Evolutionary conservation across 495 filamentous ascomycete genomes (phyloP).

Genomic region (Friedmanniomyces endolithicus): DNA sequence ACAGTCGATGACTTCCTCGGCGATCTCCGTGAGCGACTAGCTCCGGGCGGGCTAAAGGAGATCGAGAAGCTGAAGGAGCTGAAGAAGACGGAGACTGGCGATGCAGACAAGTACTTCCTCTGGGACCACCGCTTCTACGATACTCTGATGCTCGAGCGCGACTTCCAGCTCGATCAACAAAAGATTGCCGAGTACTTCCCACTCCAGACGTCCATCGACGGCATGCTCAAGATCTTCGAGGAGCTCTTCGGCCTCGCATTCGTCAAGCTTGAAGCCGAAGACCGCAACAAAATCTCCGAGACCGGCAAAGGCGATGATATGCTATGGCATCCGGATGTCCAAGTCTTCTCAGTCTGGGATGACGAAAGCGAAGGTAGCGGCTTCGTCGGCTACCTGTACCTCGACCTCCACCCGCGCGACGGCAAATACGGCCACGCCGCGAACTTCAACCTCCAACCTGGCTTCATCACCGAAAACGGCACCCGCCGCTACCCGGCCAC

Average conservation of each 20-base stretch:
- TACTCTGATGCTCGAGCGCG: slow-evolving; percentile 80
- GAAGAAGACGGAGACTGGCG: slow-evolving; percentile 64
- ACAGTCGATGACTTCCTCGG: slow-evolving; percentile 74
- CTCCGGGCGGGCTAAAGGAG: slow-evolving; percentile 67
- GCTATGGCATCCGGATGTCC: slow-evolving; percentile 59
- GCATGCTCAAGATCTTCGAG: slow-evolving; percentile 93
- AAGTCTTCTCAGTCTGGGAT: slow-evolving; percentile 60
- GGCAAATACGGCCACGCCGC: slow-evolving; percentile 51
- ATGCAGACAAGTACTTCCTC: slow-evolving; percentile 61
- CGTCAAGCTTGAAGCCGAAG: slow-evolving; percentile 58
- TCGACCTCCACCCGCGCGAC: slow-evolving; percentile 53
- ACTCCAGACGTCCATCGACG: slow-evolving; percentile 63
- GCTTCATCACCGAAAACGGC: slow-evolving; percentile 20
- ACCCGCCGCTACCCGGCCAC: slow-evolving; percentile 52
- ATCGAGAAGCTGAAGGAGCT: slow-evolving; percentile 56
- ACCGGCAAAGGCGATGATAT: slow-evolving; percentile 51
- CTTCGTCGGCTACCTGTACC: slow-evolving; percentile 62
- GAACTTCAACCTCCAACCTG: slow-evolving; percentile 39
- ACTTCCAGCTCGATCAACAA: slow-evolving; percentile 79
- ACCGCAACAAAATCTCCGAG: slow-evolving; percentile 43
- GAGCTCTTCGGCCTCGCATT: slow-evolving; percentile 84
- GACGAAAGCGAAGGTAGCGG: slow-evolving; percentile 49
- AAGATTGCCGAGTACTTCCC: slow-evolving; percentile 93
- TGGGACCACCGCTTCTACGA: slow-evolving; percentile 89
- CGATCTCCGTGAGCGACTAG: slow-evolving; percentile 62